phyloP scores from a whole-genome alignment of 768 basidiomycete species.

The Xerocomus brunneocitrinus region DNA sequence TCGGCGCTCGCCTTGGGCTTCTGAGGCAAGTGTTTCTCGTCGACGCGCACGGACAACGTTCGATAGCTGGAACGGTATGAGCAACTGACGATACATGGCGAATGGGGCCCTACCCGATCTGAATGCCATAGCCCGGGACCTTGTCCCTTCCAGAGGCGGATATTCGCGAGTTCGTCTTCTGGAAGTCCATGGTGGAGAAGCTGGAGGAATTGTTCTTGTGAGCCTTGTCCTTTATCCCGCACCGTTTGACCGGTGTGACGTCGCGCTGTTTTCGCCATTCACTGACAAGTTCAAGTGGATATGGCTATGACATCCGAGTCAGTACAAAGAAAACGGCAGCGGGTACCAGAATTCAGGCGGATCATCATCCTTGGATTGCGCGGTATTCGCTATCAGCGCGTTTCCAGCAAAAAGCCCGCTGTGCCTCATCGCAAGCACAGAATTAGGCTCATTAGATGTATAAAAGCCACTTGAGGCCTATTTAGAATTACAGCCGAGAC shows the following conservation, averaged over 20 bases:
- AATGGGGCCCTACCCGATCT: conserved; percentile 21
- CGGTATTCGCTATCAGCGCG: too few species aligned
- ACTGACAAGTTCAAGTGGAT: too few species aligned
- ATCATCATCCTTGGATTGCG: too few species aligned
- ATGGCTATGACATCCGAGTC: not conserved
- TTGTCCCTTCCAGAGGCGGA: conserved; percentile 13
- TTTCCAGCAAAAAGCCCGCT: too few species aligned
- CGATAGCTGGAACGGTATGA: conserved; percentile 29
- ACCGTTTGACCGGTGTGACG: not conserved
- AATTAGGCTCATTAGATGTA: not conserved
- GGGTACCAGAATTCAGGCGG: too few species aligned
- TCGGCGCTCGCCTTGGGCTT: conserved; percentile 23
- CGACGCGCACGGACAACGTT: conserved; percentile 45
- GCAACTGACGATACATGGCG: not conserved
- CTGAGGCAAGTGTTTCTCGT: conserved; percentile 21
- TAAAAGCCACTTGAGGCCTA: not conserved
- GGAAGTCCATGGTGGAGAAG: conserved; percentile 8
- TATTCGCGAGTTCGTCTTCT: conserved; percentile 16
- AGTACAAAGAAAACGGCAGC: not conserved
- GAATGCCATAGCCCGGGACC: conserved; percentile 28
- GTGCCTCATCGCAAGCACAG: too few species aligned
- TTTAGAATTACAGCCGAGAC: not conserved
- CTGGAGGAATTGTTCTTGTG: not conserved
- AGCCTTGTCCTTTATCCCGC: not conserved
- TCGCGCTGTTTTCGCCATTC: conserved; percentile 22